phyloP scores from a whole-genome alignment of 306 rosid species.

The Castanea crenata region DNA sequence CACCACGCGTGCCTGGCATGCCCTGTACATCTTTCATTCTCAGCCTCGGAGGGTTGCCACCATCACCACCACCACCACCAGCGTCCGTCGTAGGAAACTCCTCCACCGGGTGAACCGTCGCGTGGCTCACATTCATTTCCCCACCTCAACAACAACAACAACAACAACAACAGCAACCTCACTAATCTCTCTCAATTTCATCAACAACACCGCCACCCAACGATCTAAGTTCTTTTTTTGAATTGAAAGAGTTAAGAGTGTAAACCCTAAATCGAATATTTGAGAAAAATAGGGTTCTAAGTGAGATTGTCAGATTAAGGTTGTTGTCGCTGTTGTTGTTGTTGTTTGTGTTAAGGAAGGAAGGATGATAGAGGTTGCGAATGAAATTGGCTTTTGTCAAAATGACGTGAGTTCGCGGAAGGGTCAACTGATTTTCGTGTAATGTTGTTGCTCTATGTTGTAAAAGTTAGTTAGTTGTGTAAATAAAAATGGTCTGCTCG shows the following conservation, averaged over 20 bases:
- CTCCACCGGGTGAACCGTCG: conserved; percentile 83
- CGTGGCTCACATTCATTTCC: conserved; percentile 88
- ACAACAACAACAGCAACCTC: no score
- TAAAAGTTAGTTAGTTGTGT: no score
- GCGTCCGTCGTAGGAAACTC: conserved; percentile 53
- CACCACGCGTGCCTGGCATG: conserved; percentile 91
- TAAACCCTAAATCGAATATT: neutral
- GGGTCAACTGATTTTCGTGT: neutral
- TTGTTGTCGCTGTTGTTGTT: neutral
- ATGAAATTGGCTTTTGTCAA: neutral
- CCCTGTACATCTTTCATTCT: conserved; percentile 88
- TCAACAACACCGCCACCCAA: no score
- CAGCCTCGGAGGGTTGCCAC: conserved; percentile 51
- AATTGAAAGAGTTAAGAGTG: no score
- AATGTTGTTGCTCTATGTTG: neutral
- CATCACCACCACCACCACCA: conserved; percentile 35
- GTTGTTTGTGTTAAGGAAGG: neutral
- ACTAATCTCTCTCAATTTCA: no score
- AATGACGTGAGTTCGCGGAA: neutral
- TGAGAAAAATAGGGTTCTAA: neutral
- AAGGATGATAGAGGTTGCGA: neutral
- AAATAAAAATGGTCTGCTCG: no score
- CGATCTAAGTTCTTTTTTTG: no score
- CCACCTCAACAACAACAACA: neutral
- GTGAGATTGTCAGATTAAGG: neutral